Evolutionary conservation across 2,329 filamentous ascomycete genomes (phyloP).

Genomic region (Aspergillus piperis): DNA sequence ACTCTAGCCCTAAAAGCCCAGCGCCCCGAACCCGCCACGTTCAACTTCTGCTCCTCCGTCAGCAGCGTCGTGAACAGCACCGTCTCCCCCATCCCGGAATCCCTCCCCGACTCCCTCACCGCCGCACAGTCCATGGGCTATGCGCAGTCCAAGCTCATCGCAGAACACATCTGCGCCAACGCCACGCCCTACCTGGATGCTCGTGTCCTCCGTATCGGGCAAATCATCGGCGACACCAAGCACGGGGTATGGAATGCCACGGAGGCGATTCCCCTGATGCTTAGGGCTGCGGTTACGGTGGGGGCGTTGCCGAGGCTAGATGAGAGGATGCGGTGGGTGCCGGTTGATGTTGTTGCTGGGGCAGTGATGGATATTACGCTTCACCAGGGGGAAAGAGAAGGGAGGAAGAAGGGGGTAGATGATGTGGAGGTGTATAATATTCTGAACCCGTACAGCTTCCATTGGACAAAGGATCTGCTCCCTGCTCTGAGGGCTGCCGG

Average conservation of each 20-base stretch:
- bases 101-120: conserved; percentile 31
- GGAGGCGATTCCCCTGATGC: conserved; percentile 54
- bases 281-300: conserved; percentile 49
- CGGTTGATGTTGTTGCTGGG: conserved; percentile 45
- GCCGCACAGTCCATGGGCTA: conserved; percentile 48
- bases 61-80: conserved; percentile 43
- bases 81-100: conserved; percentile 35
- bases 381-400: conserved; percentile 17
- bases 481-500: conserved; percentile 54
- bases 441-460: conserved; percentile 52
- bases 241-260: conserved; percentile 27
- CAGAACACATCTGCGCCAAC: conserved; percentile 34
- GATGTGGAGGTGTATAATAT: conserved; percentile 51
- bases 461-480: conserved; percentile 57
- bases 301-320: conserved; percentile 50
- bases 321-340: conserved; percentile 48
- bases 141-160: conserved; percentile 41
- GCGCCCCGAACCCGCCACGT: conserved; percentile 36
- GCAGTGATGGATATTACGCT: conserved; percentile 34
- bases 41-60: conserved; percentile 55
- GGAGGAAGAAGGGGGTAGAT: too few relatives aligned
- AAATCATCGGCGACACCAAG: conserved; percentile 36
- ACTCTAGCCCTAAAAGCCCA: conserved; percentile 38
- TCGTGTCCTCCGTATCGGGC: conserved; percentile 36
- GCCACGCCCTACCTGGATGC: conserved; percentile 21